These are phyloP conservation scores for Sclerotinia minor DNA, from an alignment of 2,329 filamentous ascomycete genomes.

Conservation along the genomic window DNA sequence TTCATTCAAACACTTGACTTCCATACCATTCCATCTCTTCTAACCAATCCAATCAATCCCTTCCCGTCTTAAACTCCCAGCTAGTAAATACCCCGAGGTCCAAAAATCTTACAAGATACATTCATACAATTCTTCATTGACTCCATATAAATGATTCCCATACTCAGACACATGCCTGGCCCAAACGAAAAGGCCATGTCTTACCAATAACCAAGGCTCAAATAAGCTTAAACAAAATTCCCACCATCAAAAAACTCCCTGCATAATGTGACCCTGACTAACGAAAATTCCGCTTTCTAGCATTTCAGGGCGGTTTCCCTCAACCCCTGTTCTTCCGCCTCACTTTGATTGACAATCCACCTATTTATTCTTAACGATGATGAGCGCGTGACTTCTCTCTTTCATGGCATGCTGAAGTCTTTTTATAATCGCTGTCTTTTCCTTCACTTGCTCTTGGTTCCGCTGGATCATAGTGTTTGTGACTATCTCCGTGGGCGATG, in stretches of 20 bases:
- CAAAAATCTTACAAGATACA: neutral
- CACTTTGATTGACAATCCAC: neutral
- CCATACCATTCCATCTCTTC: neutral
- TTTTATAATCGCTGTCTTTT: neutral
- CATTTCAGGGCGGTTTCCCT: constrained; percentile 7
- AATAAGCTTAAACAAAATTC: neutral
- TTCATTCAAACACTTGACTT: too few relatives aligned
- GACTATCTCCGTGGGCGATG: neutral
- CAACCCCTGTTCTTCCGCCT: neutral
- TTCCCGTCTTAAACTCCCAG: neutral
- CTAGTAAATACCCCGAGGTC: neutral
- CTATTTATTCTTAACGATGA: neutral
- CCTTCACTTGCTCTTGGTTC: constrained; percentile 21
- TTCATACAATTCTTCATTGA: neutral
- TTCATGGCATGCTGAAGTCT: neutral
- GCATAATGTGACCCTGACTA: neutral
- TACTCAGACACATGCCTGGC: neutral
- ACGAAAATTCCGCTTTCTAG: neutral
- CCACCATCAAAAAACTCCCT: neutral
- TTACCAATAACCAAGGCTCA: neutral
- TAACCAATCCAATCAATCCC: neutral
- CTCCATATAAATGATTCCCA: neutral
- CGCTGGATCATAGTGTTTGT: constrained; percentile 13
- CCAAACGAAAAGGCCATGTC: neutral
- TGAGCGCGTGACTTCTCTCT: neutral